Evolutionary conservation across 164 flowering plant genomes (phyloP).

Genomic region (grape (Vitis vinifera)): ASM3070453v1 NC_081819.1:19745001-19745500

Average conservation of each 20-base stretch:
- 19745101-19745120: constrained; percentile 37
- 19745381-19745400: constrained; percentile 14
- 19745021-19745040: neutral
- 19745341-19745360: constrained; percentile 79
- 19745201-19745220: constrained; percentile 78
- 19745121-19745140: constrained; percentile 25
- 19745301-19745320: constrained; percentile 91
- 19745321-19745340: constrained; percentile 85
- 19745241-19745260: constrained; percentile 91
- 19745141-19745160: constrained; percentile 29
- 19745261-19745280: constrained; percentile 80
- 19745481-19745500: too few relatives aligned
- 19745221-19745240: constrained; percentile 96
- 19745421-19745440: neutral
- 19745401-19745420: neutral
- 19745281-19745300: constrained; percentile 90
- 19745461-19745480: too few relatives aligned
- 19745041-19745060: neutral
- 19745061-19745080: neutral
- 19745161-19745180: constrained; percentile 51
- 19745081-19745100: constrained; percentile 57
- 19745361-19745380: constrained; percentile 77
- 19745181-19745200: constrained; percentile 68
- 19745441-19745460: neutral
- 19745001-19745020: constrained; percentile 19